These are phyloP conservation scores for Bruguiera sexangula DNA, from an alignment of 345 rosid species.

Conservation along the genomic window DNA sequence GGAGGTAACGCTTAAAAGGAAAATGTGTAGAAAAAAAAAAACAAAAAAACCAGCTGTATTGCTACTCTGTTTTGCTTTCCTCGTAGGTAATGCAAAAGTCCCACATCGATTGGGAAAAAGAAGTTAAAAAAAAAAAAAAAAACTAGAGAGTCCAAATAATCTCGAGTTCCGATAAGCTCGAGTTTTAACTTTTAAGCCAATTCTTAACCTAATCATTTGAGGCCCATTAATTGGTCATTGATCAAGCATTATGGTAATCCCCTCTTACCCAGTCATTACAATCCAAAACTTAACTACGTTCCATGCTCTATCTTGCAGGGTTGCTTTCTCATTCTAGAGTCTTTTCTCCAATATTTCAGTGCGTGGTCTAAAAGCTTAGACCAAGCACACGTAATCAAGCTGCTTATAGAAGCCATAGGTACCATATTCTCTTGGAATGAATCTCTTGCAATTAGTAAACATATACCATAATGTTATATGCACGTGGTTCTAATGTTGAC, in stretches of 20 bases:
- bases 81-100: too few species aligned
- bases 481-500: neutral
- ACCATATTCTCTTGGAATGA: neutral
- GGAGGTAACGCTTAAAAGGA: constrained; percentile 39
- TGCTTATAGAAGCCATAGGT: constrained; percentile 68
- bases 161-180: too few species aligned
- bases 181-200: too few species aligned
- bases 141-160: too few species aligned
- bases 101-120: too few species aligned
- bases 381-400: constrained; percentile 41
- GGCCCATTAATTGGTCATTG: too few species aligned
- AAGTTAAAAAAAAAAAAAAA: too few species aligned
- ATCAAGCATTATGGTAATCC: too few species aligned
- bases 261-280: too few species aligned
- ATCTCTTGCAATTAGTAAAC: neutral
- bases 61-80: neutral
- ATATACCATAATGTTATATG: neutral
- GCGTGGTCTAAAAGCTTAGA: constrained; percentile 31
- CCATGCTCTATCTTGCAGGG: constrained; percentile 41
- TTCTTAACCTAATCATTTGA: too few species aligned
- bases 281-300: neutral
- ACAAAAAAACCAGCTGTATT: neutral
- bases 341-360: constrained; percentile 46
- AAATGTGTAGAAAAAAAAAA: neutral
- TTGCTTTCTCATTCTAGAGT: constrained; percentile 40